These are phyloP conservation scores for Coemansia sp. DNA, from an alignment of 192 early-diverging fungal species.

Conservation along the genomic window DNA sequence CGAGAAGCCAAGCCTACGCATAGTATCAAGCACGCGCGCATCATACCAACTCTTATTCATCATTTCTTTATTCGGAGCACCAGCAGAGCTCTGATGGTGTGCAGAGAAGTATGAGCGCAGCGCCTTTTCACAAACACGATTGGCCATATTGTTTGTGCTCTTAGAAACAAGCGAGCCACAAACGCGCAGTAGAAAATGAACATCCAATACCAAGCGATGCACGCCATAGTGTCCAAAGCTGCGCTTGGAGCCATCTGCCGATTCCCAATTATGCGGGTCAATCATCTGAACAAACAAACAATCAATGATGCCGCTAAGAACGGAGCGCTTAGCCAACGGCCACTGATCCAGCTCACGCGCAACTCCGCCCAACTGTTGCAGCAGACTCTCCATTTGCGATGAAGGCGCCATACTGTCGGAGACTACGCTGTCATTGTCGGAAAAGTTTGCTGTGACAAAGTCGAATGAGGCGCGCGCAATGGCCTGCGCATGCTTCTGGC, in stretches of 20 bases:
- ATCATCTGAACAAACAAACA: slow-evolving; percentile 54
- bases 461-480: slow-evolving; percentile 37
- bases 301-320: slow-evolving; percentile 50
- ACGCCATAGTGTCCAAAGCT: slow-evolving; percentile 51
- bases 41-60: slow-evolving; percentile 53
- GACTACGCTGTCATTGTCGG: slow-evolving; percentile 17
- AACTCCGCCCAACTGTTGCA: slow-evolving; percentile 26
- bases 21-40: slow-evolving; percentile 37
- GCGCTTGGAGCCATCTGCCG: slow-evolving; percentile 24
- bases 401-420: slow-evolving; percentile 47
- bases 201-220: slow-evolving; percentile 51
- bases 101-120: slow-evolving; percentile 47
- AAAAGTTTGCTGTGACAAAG: slow-evolving; percentile 37
- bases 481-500: slow-evolving; percentile 44
- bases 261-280: slow-evolving; percentile 50
- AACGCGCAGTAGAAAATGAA: slow-evolving; percentile 54
- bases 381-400: slow-evolving; percentile 31
- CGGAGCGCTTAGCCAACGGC: slow-evolving; percentile 47
- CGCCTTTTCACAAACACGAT: slow-evolving; percentile 56
- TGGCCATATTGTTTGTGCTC: slow-evolving; percentile 55
- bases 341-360: slow-evolving; percentile 51
- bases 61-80: slow-evolving; percentile 23
- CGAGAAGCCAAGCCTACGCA: slow-evolving; percentile 39
- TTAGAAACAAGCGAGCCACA: slow-evolving; percentile 55
- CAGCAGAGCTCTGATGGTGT: background rate